These are phyloP conservation scores for Ceratobasidium sp. DNA, from an alignment of 1,284 basidiomycete species.

Conservation along the genomic window DNA sequence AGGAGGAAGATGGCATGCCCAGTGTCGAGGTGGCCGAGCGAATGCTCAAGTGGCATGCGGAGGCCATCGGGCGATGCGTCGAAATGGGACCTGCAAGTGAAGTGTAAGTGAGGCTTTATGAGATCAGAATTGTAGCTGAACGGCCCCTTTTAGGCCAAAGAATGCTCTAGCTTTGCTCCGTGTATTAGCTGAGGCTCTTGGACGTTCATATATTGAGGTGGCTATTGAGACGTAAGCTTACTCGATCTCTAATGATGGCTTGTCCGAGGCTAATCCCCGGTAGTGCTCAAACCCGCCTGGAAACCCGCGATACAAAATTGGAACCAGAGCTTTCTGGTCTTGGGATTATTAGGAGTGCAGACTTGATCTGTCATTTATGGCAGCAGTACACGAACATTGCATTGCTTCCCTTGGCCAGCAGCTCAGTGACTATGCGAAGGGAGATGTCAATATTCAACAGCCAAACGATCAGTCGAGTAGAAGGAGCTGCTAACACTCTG, in stretches of 20 bases:
- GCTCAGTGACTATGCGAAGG: constrained; percentile 85
- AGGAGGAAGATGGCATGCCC: constrained; percentile 82
- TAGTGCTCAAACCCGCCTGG: constrained; percentile 76
- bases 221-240: constrained; percentile 87
- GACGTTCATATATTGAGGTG: constrained; percentile 86
- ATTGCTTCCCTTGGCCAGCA: constrained; percentile 85
- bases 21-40: constrained; percentile 80
- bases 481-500: constrained; percentile 84
- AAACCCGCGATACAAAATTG: constrained; percentile 73
- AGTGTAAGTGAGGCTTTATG: constrained; percentile 64
- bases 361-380: constrained; percentile 94
- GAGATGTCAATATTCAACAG: constrained; percentile 96
- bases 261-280: constrained; percentile 39
- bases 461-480: constrained; percentile 85
- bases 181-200: constrained; percentile 88
- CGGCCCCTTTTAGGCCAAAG: constrained; percentile 69
- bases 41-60: constrained; percentile 96
- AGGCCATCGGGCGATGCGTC: constrained; percentile 89
- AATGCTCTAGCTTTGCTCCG: constrained; percentile 86
- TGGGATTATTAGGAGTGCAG: constrained; percentile 73
- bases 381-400: constrained; percentile 95
- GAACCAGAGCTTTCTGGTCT: constrained; percentile 84
- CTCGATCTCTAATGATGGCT: background rate
- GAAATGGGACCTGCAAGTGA: constrained; percentile 83
- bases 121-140: background rate